Base-by-base conservation (phyloP, 23 red algal species). In the Gracilaria gracilis region DNA sequence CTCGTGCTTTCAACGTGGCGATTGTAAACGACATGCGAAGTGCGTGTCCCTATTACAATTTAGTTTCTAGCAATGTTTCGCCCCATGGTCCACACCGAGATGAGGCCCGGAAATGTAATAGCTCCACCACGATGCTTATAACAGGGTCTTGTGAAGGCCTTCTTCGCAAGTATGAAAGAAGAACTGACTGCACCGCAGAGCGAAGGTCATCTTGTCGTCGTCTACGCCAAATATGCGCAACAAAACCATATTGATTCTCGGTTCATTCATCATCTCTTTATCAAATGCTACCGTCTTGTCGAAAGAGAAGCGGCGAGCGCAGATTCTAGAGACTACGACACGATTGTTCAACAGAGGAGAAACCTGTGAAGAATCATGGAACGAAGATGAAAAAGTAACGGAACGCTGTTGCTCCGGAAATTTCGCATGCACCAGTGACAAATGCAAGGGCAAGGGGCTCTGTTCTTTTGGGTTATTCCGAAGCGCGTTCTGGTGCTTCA, bases 371-470 rank as follows among this genome's bases (percentile, higher is more conserved):
- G 72, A 77, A 31, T 49, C 38, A 15, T 77, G 72, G 72, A 77
- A 77, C 23, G 38, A 46, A n/a, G 38, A 77, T 0, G 38, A 77
- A 27, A 31, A 50, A 50, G 9, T 90, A 29, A 90, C 53, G 5
- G 87, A 90, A 71, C 67, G 48, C 21, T 90, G 87, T 71, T 90
- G 87, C 27, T 44, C 49, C 19, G 73, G 87, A 33, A 90, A 71
- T 34, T 81, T 65, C 61, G 57, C 39, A 33, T 90, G 87, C 57
- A 61, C 48, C 34, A 71, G 64, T 50, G 59, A 80, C 35, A 54
- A 77, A 54, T 90, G 87, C 57, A 67, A 90, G 48, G 87, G 74
- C 25, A 69, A 90, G 12, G 87, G 37, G 34, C 71, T 90, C 5
- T 90, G 87, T 34, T 50, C 36, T 9, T 90, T 90, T 50, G 87